Conservation (phyloP, 2,329 filamentous ascomycete genomes). For the Aspergillus texensis region DNA sequence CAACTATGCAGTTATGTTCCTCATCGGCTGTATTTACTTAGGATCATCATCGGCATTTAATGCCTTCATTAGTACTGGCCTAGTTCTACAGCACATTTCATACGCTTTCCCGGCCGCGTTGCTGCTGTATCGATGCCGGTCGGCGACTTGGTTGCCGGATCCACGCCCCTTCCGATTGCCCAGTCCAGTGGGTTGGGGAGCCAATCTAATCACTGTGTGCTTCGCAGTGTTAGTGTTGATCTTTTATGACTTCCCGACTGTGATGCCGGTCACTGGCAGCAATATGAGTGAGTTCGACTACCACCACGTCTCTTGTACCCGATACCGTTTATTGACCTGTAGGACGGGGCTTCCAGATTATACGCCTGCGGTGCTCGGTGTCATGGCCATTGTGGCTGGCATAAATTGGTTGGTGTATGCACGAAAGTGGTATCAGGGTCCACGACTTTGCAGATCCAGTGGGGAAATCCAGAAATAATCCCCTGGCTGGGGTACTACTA, state of each 20-base stretch:
- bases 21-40: conserved; percentile 33
- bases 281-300: conserved; percentile 34
- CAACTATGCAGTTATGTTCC: conserved; percentile 24
- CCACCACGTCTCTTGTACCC: neutral
- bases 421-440: neutral
- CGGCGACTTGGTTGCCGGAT: conserved; percentile 19
- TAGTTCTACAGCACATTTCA: conserved; percentile 19
- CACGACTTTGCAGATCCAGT: neutral
- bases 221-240: conserved; percentile 29
- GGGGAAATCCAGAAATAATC: neutral
- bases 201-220: conserved; percentile 28
- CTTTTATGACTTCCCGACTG: conserved; percentile 35
- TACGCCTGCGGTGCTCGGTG: conserved; percentile 20
- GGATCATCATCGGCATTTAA: conserved; percentile 32
- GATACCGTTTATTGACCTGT: neutral
- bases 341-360: conserved; percentile 17
- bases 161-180: conserved; percentile 22
- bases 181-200: conserved; percentile 28
- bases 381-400: conserved; percentile 21
- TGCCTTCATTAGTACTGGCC: conserved; percentile 27
- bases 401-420: conserved; percentile 28
- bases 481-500: accelerated
- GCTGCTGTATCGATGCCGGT: conserved; percentile 30
- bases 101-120: conserved; percentile 33
- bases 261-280: conserved; percentile 27